Evolutionary conservation across 1,284 basidiomycete species (phyloP).

Genomic region (Anthracocystis walkeri): DNA sequence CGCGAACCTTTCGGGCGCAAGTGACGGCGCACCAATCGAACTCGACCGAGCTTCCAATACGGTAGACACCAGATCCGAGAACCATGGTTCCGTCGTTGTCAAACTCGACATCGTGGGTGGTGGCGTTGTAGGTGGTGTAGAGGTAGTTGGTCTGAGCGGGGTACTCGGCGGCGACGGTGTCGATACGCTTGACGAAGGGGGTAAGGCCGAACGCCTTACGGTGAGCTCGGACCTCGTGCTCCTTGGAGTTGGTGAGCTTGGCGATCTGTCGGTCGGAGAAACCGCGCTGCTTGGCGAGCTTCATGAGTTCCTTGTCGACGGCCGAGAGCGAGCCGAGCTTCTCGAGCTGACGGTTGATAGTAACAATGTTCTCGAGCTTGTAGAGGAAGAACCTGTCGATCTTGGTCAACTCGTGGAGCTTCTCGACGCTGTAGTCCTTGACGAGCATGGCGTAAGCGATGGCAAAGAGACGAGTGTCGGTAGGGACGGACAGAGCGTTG

Average conservation of each 20-base stretch:
- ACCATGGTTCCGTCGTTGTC: constrained; percentile 98
- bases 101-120: constrained; percentile 94
- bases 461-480: constrained; percentile 93
- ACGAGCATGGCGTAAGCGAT: constrained; percentile 98
- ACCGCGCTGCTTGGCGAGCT: constrained; percentile 71
- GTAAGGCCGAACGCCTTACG: constrained; percentile 89
- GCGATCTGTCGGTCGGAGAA: constrained; percentile 95
- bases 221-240: constrained; percentile 82
- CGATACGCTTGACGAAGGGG: constrained; percentile 99
- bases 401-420: constrained; percentile 92
- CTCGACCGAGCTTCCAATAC: constrained; percentile 97
- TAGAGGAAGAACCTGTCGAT: constrained; percentile 98
- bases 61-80: constrained; percentile 97
- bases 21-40: constrained; percentile 99
- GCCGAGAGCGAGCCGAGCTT: constrained; percentile 73
- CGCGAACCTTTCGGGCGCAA: constrained; percentile 89
- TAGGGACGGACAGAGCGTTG: constrained; percentile 78
- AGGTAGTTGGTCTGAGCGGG: constrained; percentile 99
- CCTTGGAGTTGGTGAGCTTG: constrained; percentile 76
- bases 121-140: constrained; percentile 99
- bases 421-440: constrained; percentile 89
- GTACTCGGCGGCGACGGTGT: constrained; percentile 98
- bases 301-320: constrained; percentile 71
- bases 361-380: constrained; percentile 96
- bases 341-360: constrained; percentile 64